Base-by-base conservation (phyloP, 768 basidiomycete genomes). In the Boletus rubropictus region DNA sequence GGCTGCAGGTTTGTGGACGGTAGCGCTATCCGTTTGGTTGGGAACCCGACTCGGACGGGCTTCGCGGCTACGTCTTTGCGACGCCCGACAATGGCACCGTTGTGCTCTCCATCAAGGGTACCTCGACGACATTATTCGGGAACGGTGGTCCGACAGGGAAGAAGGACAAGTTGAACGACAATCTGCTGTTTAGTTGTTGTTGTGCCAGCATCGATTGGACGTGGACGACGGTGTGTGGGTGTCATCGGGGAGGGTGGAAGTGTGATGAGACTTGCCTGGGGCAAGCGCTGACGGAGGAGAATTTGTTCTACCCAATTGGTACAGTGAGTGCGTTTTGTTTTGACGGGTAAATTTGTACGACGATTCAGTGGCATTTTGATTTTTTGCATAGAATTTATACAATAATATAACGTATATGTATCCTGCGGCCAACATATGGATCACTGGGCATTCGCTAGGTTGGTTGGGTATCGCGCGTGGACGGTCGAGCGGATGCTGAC, bases 161-260 rank as follows among this genome's bases (percentile, higher is more conserved):
- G 71, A 95, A 92, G 60, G 95, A 97, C 72, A 94, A 87, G 67
- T 63, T 88, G 44, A 97, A 97, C 70, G 93, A 97, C 63, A 97
- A 94, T 55, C 65, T 96, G 6, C 67, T 97, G 48, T 95, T 95
- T 65, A 86, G 84, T 52, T 98, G 95, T 62, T 98, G 95, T 67
- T 98, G 95, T 65, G 95, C 95, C 0, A 72, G 81, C 15, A 78
- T 96, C 24, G 90, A 89, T 59, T 95, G 89, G 82, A 81, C 88
- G 15, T 98, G 95, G 95, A 81, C 86, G 38, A 80, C 89, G 0
- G 94, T 97, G 17, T 98, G 95, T 66, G 88, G 81, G 47, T 98
- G 95, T 64, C 86, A 86, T 66, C 72, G 77, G 43, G 77, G 82
- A 8, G 83, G 84, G 5, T 85, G 82, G 78, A 84, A 83, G 57